Conservation (phyloP, 2,329 filamentous ascomycete species). For the Neonectria sp. region DNA sequence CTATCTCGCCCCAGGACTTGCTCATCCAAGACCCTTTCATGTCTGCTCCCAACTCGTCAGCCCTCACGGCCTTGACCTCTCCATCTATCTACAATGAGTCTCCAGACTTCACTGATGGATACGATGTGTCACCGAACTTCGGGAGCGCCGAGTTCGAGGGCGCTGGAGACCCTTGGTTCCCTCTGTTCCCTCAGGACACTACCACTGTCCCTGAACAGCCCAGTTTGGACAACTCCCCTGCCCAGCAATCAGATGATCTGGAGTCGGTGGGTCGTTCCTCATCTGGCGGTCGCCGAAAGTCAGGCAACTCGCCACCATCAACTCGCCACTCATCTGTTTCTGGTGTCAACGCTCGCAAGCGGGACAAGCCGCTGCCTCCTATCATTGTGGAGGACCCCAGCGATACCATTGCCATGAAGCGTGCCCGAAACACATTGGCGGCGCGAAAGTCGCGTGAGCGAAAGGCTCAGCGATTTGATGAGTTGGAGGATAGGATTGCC, state of each 20-base stretch:
- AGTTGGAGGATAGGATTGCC: constrained; percentile 80
- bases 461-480: constrained; percentile 83
- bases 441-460: constrained; percentile 93
- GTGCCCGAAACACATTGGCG: constrained; percentile 92
- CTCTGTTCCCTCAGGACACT: constrained; percentile 76
- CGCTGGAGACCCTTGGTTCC: constrained; percentile 75
- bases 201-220: constrained; percentile 43
- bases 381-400: constrained; percentile 82
- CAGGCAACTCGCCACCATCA: constrained; percentile 59
- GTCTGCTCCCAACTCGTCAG: constrained; percentile 86
- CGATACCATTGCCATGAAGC: constrained; percentile 89
- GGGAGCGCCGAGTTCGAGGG: constrained; percentile 69
- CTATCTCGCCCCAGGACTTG: constrained; percentile 89
- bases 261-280: constrained; percentile 61
- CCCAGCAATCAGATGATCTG: constrained; percentile 63
- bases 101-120: constrained; percentile 78
- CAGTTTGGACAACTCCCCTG: constrained; percentile 59
- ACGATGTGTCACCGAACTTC: constrained; percentile 86
- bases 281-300: constrained; percentile 61
- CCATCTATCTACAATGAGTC: constrained; percentile 86
- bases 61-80: constrained; percentile 88
- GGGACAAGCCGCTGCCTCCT: constrained; percentile 84
- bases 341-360: constrained; percentile 81
- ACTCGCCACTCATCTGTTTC: constrained; percentile 77
- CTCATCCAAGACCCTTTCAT: constrained; percentile 77